A percentile compares a stretch with the other conserved stretches of the same genome.
phyloP scores from a whole-genome alignment of 345 rosid genomes.

The Citrus inodora region DNA sequence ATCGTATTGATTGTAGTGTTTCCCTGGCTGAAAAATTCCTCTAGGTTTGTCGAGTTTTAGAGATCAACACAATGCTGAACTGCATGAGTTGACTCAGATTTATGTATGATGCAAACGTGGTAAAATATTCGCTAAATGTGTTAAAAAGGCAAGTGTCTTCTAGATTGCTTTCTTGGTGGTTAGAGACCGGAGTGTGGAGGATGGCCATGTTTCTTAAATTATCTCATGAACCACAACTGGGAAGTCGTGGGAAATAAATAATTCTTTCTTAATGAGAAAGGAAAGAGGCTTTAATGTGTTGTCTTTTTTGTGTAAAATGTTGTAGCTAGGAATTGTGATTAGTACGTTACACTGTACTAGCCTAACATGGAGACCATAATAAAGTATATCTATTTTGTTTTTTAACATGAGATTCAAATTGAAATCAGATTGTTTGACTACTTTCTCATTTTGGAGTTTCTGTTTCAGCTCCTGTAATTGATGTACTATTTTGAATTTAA shows the following conservation, averaged over 20 bases:
- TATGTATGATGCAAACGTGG: background rate
- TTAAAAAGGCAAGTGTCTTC: background rate
- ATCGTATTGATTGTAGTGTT: background rate
- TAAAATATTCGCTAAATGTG: background rate
- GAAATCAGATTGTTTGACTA: background rate
- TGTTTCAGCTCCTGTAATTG: background rate
- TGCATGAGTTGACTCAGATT: background rate
- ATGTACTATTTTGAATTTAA: background rate
- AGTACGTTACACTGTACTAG: background rate
- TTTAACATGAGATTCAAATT: background rate
- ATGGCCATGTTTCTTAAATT: background rate
- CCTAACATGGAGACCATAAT: background rate
- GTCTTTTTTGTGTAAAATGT: background rate
- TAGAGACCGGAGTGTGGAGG: background rate
- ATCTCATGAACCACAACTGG: background rate
- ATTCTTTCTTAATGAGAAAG: background rate
- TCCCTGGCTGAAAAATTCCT: background rate
- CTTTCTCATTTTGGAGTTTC: background rate
- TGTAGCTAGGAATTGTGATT: background rate
- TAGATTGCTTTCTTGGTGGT: background rate
- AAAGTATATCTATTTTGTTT: background rate
- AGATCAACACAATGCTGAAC: background rate
- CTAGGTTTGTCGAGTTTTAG: background rate
- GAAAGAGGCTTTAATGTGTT: background rate
- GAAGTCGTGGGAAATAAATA: background rate